Evolutionary conservation across 306 rosid genomes (phyloP).

Genomic region (Boehmeria nivea): DNA sequence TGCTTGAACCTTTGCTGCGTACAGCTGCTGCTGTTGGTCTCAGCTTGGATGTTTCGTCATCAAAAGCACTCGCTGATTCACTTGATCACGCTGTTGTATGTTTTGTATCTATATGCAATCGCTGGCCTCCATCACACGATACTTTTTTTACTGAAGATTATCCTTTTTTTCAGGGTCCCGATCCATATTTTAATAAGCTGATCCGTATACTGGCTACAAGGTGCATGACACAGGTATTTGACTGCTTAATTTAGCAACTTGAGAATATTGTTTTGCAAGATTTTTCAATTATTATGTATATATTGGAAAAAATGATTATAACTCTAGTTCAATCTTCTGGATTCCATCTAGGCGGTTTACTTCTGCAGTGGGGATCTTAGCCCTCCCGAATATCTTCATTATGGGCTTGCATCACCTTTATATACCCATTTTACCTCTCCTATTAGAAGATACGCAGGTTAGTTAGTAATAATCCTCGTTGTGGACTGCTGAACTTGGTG

Average conservation of each 20-base stretch:
- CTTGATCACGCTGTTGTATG: conserved; percentile 90
- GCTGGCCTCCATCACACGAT: not conserved
- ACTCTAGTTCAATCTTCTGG: no score
- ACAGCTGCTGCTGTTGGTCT: conserved; percentile 90
- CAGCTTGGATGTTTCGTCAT: conserved; percentile 80
- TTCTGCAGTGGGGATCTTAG: conserved; percentile 95
- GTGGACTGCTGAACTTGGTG: conserved; percentile 15
- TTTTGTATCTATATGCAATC: conserved; percentile 6
- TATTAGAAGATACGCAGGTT: conserved; percentile 93
- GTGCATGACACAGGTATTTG: conserved; percentile 93
- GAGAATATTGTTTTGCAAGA: not conserved
- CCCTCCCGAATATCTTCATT: conserved; percentile 89
- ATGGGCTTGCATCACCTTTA: conserved; percentile 88
- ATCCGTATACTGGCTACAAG: conserved; percentile 91
- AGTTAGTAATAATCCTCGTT: conserved; percentile 17
- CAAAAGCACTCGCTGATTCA: conserved; percentile 93
- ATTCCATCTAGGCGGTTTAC: conserved; percentile 71
- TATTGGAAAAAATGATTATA: no score
- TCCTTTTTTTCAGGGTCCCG: conserved; percentile 58
- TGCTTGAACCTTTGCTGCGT: conserved; percentile 88
- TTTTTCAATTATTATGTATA: not conserved
- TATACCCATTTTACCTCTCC: conserved; percentile 99
- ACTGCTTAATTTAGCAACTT: conserved; percentile 2
- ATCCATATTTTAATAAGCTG: conserved; percentile 92
- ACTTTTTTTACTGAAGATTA: not conserved